Base-by-base conservation (phyloP, 1,284 basidiomycete genomes). In the Sporisorium iseilematis-ciliati region DNA sequence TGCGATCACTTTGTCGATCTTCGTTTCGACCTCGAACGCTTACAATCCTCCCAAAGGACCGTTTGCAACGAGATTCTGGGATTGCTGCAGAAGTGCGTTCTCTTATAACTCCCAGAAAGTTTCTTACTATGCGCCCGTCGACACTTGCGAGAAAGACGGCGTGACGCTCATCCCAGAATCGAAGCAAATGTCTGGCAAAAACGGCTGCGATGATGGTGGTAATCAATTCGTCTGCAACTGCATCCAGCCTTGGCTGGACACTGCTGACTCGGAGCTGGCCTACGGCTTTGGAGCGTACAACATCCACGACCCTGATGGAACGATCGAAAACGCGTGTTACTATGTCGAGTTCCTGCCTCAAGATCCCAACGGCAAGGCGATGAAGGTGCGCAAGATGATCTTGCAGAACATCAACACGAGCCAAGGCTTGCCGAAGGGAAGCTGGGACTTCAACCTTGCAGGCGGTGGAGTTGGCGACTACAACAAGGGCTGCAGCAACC, bases 401-500 rank as follows among this genome's bases (percentile, higher is more conserved):
- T 8, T 75, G 26, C 72, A 75, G 43, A 69, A 69, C 63, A 65
- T 75, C 59, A 75, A 75, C 46, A 69, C 62, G 16, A 69, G 72
- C 12, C 26, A 31, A 12, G 53, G 42, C 18, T 31, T 75, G 7
- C 31, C 50, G 1, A 45, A 65, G 21, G 72, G 63, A 6, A 61
- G 63, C 21, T 69, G 60, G 52, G 72, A 75, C 42, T n/a, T 75
- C 33, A 49, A 54, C 31, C 50, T 75, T 1, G 66, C 72, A 1
- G 72, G 66, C 16, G 72, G 72, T 3, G 72, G 72, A 4, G 72
- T 75, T 0, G 72, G 72, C 2, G 66, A 60, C 1, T 75, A 29
- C 61, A 43, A 48, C 40, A 48, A 62, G 31, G 72, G 72, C 4
- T 75, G 72, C 33, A 51, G 2, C 35, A 49, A 45, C 18, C 72